Evolutionary conservation across 2,329 filamentous ascomycete species (phyloP).

Genomic region (Penicillium sp.): DNA sequence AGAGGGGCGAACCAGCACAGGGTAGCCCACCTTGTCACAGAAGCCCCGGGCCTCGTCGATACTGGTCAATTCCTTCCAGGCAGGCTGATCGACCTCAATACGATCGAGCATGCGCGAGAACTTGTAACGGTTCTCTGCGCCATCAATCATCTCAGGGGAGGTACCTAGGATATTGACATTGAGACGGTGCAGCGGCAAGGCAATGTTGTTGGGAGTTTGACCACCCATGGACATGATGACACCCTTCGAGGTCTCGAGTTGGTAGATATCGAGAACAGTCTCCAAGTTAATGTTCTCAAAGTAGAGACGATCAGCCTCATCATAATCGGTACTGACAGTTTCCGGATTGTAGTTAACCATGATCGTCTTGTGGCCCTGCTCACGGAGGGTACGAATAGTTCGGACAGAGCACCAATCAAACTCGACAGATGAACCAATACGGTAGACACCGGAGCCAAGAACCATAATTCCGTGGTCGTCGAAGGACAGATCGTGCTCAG

Average conservation of each 20-base stretch:
- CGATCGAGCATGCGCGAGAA: slow-evolving; percentile 96
- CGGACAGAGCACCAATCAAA: slow-evolving; percentile 99
- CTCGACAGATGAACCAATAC: slow-evolving; percentile 95
- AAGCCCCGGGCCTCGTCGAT: slow-evolving; percentile 84
- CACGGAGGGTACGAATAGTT: slow-evolving; percentile 81
- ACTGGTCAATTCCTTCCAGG: slow-evolving; percentile 96
- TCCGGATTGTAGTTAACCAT: slow-evolving; percentile 96
- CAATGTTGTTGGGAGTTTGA: slow-evolving; percentile 97
- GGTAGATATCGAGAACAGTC: slow-evolving; percentile 87
- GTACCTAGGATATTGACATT: slow-evolving; percentile 92
- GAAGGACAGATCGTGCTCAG: slow-evolving; percentile 75
- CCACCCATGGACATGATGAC: slow-evolving; percentile 95
- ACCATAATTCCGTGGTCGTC: slow-evolving; percentile 94
- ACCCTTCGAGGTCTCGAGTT: slow-evolving; percentile 74
- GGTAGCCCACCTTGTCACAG: slow-evolving; percentile 83
- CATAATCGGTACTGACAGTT: slow-evolving; percentile 83
- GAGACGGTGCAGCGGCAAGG: slow-evolving; percentile 76
- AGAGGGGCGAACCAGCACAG: slow-evolving; percentile 88
- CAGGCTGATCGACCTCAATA: slow-evolving; percentile 90
- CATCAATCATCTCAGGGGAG: slow-evolving; percentile 98
- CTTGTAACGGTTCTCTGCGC: slow-evolving; percentile 95
- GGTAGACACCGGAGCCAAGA: slow-evolving; percentile 88
- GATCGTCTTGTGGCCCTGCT: slow-evolving; percentile 82
- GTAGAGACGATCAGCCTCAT: slow-evolving; percentile 89
- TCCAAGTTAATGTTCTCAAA: slow-evolving; percentile 94